Percentiles rank a stretch among this genome's conserved stretches.
Evolutionary conservation across 129 eudicot species (phyloP).

Genomic region (Pulicaria dysenterica): DNA sequence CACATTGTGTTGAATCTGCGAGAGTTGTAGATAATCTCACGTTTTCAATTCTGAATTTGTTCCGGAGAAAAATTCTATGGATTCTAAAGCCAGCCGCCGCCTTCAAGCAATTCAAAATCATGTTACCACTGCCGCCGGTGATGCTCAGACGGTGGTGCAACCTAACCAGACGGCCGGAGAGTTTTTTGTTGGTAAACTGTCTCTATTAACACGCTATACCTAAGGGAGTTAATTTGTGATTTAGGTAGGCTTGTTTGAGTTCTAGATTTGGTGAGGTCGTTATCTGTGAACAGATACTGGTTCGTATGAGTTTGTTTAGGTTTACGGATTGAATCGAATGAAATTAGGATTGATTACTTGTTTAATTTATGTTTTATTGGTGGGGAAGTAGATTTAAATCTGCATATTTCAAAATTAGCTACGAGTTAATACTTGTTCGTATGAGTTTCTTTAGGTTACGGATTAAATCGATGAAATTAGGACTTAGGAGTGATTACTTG

Average conservation of each 20-base stretch:
- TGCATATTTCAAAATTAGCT: not conserved
- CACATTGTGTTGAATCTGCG: not conserved
- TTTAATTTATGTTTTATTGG: not conserved
- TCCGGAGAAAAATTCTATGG: slow-evolving; percentile 39
- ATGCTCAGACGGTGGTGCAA: slow-evolving; percentile 38
- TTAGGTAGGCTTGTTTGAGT: not conserved
- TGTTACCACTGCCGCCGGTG: slow-evolving; percentile 46
- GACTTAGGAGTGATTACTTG: not conserved
- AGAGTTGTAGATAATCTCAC: not conserved
- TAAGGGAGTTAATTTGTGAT: not conserved
- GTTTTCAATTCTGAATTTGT: not conserved
- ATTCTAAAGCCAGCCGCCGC: slow-evolving; percentile 53
- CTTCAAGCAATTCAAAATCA: slow-evolving; percentile 51
- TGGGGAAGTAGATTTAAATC: not conserved
- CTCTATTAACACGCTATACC: no score
- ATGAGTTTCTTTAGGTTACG: not conserved
- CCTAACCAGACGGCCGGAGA: slow-evolving; percentile 55
- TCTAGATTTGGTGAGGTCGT: not conserved
- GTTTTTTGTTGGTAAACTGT: slow-evolving; percentile 44
- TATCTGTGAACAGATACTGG: not conserved
- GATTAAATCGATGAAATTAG: not conserved
- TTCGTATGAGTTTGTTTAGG: not conserved
- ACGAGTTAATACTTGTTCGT: no score
- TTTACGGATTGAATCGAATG: not conserved
- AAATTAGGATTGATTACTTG: not conserved